Base-by-base conservation (phyloP, 2,329 filamentous ascomycete species). In the Microsporum canis region DNA sequence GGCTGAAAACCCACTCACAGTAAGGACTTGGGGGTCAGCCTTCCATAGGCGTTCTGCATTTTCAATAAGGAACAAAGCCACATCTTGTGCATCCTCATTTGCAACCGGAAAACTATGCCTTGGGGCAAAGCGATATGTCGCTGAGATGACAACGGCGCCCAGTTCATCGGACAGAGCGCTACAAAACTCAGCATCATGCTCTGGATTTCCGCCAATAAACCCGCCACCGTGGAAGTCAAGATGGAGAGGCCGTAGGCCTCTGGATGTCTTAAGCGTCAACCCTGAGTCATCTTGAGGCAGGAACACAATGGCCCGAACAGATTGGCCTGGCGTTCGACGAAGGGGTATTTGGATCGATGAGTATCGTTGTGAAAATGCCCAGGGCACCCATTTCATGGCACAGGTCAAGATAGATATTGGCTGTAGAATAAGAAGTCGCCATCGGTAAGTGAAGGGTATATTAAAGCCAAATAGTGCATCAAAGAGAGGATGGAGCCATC, bases 211-310 rank as follows among this genome's bases (percentile, higher is more conserved):
- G 29, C 75, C 76, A 10, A 80, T 66, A 66, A 78, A 79, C 17
- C 65, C 76, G 2, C 78, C 77, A 31, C 73, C 71, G 61, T 80
- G 77, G 38, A 77, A 71, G 59, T 78, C 71, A 49, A 79, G 67
- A 62, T 79, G 77, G 3, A 80, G 66, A 0, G 77, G 78, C 27
- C 74, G 68, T 29, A 61, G 51, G 8, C n/a, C 43, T 57, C 17
- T 45, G 31, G 47, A 47, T 14, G 61, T 17, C 6, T 29, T 14
- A 34, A 56, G 14, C 2, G 57, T 8, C 10, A 23, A 38, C 12
- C 7, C 23, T 7, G 57, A 41, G 17, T 14, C 17, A 8, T 10
- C 41, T 36, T 5, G 41, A 5, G 67, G 64, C n/a, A 70, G 68
- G 65, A 75, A 77, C 14, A 78, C 64, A 8, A 77, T 62, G 1